Evolutionary conservation across 441 rosid genomes (phyloP).

Genomic region (Pelargonium exstipulatum): DNA sequence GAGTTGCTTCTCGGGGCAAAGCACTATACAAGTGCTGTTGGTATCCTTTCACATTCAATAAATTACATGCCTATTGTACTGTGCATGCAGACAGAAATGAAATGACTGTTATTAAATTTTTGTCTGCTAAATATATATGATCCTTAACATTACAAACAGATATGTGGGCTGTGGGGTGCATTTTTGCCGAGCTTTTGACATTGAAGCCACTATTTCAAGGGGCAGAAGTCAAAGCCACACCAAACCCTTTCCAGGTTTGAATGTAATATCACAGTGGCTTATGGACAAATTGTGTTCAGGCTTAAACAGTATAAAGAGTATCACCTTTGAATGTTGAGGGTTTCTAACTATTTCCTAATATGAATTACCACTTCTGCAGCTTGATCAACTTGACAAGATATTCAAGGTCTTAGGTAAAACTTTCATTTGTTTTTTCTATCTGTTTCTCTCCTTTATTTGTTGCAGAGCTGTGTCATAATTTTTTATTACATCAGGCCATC

Average conservation of each 20-base stretch:
- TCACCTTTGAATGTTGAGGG: background rate
- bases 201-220: constrained; percentile 94
- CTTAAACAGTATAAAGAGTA: background rate
- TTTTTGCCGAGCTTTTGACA: constrained; percentile 89
- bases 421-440: background rate
- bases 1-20: constrained; percentile 96
- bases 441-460: background rate
- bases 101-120: background rate
- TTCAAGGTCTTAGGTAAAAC: constrained; percentile 66
- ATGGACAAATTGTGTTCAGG: background rate
- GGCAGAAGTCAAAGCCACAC: constrained; percentile 69
- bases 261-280: background rate
- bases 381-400: constrained; percentile 94
- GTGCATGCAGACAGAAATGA: background rate
- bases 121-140: background rate
- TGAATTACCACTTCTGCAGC: constrained; percentile 18
- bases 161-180: constrained; percentile 98
- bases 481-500: constrained; percentile 47
- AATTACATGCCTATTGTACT: background rate
- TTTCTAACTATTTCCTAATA: background rate
- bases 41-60: constrained; percentile 19
- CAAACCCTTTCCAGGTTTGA: constrained; percentile 66
- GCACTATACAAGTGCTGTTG: constrained; percentile 94
- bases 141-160: constrained; percentile 27
- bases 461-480: constrained; percentile 3